These are phyloP conservation scores for Delphinella strobiligena DNA, from an alignment of 2,329 filamentous ascomycete species.

Conservation along the genomic window DNA sequence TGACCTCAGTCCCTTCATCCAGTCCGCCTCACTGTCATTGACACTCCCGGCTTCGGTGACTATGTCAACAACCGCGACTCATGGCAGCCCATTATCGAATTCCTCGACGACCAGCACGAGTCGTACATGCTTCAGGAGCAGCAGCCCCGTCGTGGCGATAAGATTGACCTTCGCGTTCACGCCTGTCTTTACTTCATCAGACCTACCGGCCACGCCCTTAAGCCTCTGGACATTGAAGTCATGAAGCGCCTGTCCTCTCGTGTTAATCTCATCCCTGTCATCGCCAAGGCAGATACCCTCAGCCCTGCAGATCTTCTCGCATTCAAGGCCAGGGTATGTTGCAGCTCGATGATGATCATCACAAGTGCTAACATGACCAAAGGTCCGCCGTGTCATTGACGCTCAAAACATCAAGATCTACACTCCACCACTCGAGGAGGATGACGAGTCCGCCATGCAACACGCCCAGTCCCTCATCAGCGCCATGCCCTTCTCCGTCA, in stretches of 20 bases:
- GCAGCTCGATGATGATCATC: slow-evolving; percentile 5
- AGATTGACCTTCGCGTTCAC: slow-evolving; percentile 98
- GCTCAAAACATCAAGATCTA: slow-evolving; percentile 99
- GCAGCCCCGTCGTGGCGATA: slow-evolving; percentile 93
- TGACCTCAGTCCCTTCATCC: too few relatives aligned
- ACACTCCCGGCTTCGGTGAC: slow-evolving; percentile 97
- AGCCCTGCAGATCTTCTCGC: slow-evolving; percentile 82
- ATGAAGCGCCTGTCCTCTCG: slow-evolving; percentile 99
- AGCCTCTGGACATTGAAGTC: slow-evolving; percentile 97
- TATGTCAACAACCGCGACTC: slow-evolving; percentile 99
- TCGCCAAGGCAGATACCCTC: slow-evolving; percentile 96
- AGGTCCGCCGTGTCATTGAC: slow-evolving; percentile 93
- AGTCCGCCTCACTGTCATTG: slow-evolving; percentile 98
- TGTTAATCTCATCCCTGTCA: slow-evolving; percentile 95
- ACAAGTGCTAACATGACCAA: slow-evolving; percentile 20
- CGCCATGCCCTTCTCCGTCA: slow-evolving; percentile 97
- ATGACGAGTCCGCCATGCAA: slow-evolving; percentile 89
- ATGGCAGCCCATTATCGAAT: slow-evolving; percentile 99
- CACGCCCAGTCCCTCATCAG: slow-evolving; percentile 90
- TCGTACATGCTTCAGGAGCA: slow-evolving; percentile 99
- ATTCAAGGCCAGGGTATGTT: slow-evolving; percentile 85
- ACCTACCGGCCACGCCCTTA: slow-evolving; percentile 93
- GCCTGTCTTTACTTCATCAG: slow-evolving; percentile 98
- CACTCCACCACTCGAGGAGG: slow-evolving; percentile 92
- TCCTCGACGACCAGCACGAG: slow-evolving; percentile 99